Evolutionary conservation across 768 basidiomycete genomes (phyloP), one percentile per base, ranked within the genome.

Genomic region (Sarcodon sp.): DNA sequence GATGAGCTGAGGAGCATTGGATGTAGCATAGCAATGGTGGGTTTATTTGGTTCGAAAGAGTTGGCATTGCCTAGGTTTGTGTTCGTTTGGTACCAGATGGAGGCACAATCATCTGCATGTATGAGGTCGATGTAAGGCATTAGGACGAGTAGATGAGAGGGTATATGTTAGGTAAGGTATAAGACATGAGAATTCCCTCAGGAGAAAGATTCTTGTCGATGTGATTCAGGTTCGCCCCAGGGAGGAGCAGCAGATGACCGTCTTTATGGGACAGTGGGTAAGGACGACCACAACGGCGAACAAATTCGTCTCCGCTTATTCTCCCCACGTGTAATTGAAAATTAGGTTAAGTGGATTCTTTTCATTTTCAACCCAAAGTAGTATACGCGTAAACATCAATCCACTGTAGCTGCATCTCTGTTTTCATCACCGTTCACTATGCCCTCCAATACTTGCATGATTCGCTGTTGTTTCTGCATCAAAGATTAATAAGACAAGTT

Each of bases 71-170:
- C 66, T 53, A 65, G 68, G 0, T 62, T 55, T 3, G 81, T 68
- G 61, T 84, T 86, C 12, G 86, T 83, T 47, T 59, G 71, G 66
- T 87, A 88, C 71, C 71, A 80, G 48, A 87, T 73, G 15, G 81
- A 77, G 45, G 77, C 79, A 60, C 77, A 77, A 70, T 86, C 84
- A 54, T 77, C 73, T 34, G 60, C 56, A 52, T 76, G 74, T 53
- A 76, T 65, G 49, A 87, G 57, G 58, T 85, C 79, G 59, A 87
- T 71, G 66, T 67, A 79, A 44, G 84, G 83, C 83, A 86, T 85
- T 31, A 50, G 51, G 58, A 47, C 33, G n/a, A 43, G 43, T 44
- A 27, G 47, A 45, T 48, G 44, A 12, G 18, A n/a, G 44, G 15
- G 12, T 45, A 43, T 41, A 15, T 41, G 27, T 4, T 41, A 3